A percentile compares a stretch with the other conserved stretches of the same genome.
phyloP scores from a whole-genome alignment of 208 protist genomes.

The Trypanosoma cruzi region DNA sequence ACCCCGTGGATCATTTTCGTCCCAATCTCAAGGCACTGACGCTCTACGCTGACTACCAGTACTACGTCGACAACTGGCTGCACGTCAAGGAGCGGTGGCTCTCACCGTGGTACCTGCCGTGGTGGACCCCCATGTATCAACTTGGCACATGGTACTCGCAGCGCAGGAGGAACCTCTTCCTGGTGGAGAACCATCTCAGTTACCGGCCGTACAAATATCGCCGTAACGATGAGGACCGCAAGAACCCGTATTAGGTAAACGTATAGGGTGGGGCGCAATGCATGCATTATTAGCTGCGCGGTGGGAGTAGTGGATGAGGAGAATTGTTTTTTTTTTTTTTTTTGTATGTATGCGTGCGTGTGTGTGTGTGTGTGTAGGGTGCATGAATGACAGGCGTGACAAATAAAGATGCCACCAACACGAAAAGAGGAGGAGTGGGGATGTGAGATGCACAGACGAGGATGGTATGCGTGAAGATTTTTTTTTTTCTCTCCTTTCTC shows the following conservation, averaged over 20 bases:
- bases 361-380: too few species aligned
- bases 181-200: constrained; percentile 92
- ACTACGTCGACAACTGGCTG: constrained; percentile 79
- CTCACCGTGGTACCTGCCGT: constrained; percentile 82
- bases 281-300: constrained; percentile 1
- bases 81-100: constrained; percentile 83
- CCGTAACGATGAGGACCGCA: constrained; percentile 90
- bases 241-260: constrained; percentile 84
- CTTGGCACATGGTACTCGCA: constrained; percentile 82
- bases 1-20: constrained; percentile 92
- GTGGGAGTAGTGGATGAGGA: not conserved
- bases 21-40: constrained; percentile 89
- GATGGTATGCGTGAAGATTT: not conserved
- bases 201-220: constrained; percentile 90
- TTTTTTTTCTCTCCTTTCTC: not conserved
- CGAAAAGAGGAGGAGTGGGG: constrained; percentile 3
- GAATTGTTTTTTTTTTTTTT: too few species aligned
- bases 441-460: constrained; percentile 8
- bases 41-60: constrained; percentile 85
- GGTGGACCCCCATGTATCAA: constrained; percentile 89
- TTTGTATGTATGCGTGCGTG: too few species aligned
- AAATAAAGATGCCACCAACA: not conserved
- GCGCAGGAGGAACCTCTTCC: constrained; percentile 87
- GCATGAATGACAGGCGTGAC: not conserved
- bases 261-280: not conserved